These are phyloP conservation scores for Calonectria multiphialidica DNA, from an alignment of 2,329 filamentous ascomycete species.

Conservation along the genomic window DNA sequence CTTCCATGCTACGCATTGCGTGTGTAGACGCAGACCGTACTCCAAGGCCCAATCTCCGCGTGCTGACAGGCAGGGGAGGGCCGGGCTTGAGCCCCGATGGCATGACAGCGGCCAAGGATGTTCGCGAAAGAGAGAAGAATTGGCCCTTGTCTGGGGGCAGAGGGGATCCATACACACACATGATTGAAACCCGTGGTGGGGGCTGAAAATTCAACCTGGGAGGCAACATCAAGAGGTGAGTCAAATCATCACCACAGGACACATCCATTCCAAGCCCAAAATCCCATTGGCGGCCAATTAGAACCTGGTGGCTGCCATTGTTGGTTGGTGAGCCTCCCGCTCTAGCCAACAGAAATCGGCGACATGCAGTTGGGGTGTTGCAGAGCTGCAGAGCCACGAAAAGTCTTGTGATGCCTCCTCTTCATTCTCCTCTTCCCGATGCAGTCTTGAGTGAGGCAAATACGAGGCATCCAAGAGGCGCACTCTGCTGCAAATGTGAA, in stretches of 20 bases:
- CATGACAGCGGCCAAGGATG: constrained; percentile 9
- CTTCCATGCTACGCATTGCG: constrained; percentile 24
- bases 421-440: background rate
- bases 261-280: background rate
- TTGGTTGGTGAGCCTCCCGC: background rate
- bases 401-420: background rate
- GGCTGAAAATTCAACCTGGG: constrained; percentile 19
- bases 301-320: background rate
- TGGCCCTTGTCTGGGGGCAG: background rate
- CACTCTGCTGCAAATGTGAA: background rate
- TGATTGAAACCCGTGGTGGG: constrained; percentile 11
- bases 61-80: constrained; percentile 9
- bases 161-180: constrained; percentile 1
- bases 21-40: background rate
- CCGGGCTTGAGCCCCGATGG: background rate
- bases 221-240: constrained; percentile 1
- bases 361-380: constrained; percentile 9
- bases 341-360: background rate
- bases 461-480: background rate
- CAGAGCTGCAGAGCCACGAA: constrained; percentile 14
- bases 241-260: background rate
- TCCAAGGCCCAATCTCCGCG: constrained; percentile 3
- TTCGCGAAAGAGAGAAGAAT: background rate
- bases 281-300: background rate
- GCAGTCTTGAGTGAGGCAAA: background rate